A percentile compares a stretch with the other conserved stretches of the same genome.
These are phyloP conservation scores for Coccomyxa sp. DNA, from an alignment of 139 green algal genomes.

Conservation along the genomic window DNA sequence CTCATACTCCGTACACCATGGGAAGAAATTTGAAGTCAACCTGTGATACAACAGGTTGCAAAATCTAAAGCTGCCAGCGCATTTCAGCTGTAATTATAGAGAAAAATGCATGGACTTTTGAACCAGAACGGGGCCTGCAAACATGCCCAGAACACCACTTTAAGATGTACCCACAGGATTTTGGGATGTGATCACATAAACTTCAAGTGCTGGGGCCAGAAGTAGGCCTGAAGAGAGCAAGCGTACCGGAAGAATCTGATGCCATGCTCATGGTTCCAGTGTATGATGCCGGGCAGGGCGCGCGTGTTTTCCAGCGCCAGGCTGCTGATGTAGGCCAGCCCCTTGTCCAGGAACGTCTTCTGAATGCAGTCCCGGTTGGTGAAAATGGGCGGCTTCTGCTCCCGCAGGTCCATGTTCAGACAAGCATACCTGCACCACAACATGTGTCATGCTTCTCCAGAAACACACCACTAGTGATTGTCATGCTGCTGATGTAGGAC, in stretches of 20 bases:
- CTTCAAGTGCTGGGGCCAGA: no score
- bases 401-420: conserved; percentile 48
- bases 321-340: conserved; percentile 39
- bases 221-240: no score
- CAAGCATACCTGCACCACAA: conserved; percentile 46
- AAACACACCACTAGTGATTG: no score
- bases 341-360: conserved; percentile 31
- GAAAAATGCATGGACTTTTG: no score
- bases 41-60: conserved; percentile 12
- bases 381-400: conserved; percentile 48
- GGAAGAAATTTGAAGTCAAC: conserved; percentile 43
- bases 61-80: no score
- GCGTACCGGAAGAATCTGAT: conserved; percentile 57
- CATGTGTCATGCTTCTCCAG: no score
- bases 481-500: no score
- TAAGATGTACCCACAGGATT: no score
- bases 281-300: conserved; percentile 41
- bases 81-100: no score
- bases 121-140: no score
- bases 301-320: conserved; percentile 51
- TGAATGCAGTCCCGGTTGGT: conserved; percentile 46
- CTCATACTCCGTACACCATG: conserved; percentile 48
- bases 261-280: conserved; percentile 60
- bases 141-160: no score
- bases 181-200: no score